Conservation (phyloP, 345 rosid genomes). For the Passiflora organensis region DNA sequence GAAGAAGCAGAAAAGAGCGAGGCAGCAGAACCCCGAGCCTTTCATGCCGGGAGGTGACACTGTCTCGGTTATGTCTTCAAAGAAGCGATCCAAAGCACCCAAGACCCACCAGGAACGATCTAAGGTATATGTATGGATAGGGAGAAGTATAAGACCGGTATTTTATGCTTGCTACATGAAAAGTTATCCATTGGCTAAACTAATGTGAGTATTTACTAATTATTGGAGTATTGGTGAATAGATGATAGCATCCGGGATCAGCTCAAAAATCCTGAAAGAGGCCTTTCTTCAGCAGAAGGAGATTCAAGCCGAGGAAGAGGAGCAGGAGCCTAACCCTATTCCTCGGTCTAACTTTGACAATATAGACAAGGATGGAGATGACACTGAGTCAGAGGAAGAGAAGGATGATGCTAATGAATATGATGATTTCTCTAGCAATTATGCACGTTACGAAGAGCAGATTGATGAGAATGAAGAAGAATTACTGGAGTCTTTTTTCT, state of each 20-base stretch:
- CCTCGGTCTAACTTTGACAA: conserved; percentile 20
- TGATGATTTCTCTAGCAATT: conserved; percentile 54
- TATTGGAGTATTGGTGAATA: background rate
- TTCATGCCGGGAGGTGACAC: conserved; percentile 42
- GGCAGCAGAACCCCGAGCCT: conserved; percentile 61
- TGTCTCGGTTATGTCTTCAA: conserved; percentile 38
- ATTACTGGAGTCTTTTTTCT: conserved; percentile 71
- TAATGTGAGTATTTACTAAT: too few species aligned
- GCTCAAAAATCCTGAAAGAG: conserved; percentile 76
- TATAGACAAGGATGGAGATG: conserved; percentile 37
- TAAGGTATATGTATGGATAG: conserved; percentile 38
- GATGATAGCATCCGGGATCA: conserved; percentile 65
- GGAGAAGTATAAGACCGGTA: too few species aligned
- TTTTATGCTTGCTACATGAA: too few species aligned
- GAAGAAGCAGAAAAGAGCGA: conserved; percentile 50
- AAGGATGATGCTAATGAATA: conserved; percentile 63
- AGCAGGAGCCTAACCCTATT: background rate
- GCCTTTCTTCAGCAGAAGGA: conserved; percentile 85
- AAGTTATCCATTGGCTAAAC: too few species aligned
- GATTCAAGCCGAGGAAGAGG: conserved; percentile 56
- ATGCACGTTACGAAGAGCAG: conserved; percentile 58
- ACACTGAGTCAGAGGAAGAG: conserved; percentile 18
- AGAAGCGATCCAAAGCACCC: conserved; percentile 56
- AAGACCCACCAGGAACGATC: conserved; percentile 59
- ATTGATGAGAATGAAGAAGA: conserved; percentile 78